Evolutionary conservation across 176 grass and related monocot genomes (phyloP).

Genomic region (Eragrostis nindensis): DNA sequence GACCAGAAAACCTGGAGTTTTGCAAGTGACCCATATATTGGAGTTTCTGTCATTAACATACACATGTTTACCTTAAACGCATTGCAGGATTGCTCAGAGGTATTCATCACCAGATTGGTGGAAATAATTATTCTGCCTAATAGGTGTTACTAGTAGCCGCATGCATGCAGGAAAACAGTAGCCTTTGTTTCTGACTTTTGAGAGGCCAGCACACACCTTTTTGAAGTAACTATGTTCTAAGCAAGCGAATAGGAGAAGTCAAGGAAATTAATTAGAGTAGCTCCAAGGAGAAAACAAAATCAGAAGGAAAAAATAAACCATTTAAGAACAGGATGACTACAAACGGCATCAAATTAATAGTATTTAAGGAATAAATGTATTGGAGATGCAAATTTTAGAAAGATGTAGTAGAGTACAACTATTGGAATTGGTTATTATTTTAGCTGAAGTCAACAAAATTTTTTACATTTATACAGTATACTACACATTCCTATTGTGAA

Average conservation of each 20-base stretch:
- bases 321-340: slow-evolving; percentile 16
- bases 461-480: too few relatives aligned
- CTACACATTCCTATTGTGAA: neutral
- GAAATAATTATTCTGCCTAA: too few relatives aligned
- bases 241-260: slow-evolving; percentile 48
- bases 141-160: too few relatives aligned
- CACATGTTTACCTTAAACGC: too few relatives aligned
- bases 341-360: neutral
- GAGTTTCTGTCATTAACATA: too few relatives aligned
- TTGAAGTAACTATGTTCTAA: slow-evolving; percentile 40
- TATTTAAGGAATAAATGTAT: too few relatives aligned
- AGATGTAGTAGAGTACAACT: neutral
- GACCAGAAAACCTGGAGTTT: too few relatives aligned
- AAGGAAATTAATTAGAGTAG: slow-evolving; percentile 36
- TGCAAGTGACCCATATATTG: too few relatives aligned
- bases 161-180: too few relatives aligned
- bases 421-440: neutral
- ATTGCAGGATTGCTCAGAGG: too few relatives aligned
- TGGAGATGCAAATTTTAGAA: neutral
- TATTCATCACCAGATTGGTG: too few relatives aligned
- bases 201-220: slow-evolving; percentile 21
- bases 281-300: slow-evolving; percentile 25
- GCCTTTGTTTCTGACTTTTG: slow-evolving; percentile 48
- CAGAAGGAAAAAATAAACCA: slow-evolving; percentile 17
- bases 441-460: neutral